Base-by-base conservation (phyloP, 331 rosid species). In the Acacia pycnantha region DNA sequence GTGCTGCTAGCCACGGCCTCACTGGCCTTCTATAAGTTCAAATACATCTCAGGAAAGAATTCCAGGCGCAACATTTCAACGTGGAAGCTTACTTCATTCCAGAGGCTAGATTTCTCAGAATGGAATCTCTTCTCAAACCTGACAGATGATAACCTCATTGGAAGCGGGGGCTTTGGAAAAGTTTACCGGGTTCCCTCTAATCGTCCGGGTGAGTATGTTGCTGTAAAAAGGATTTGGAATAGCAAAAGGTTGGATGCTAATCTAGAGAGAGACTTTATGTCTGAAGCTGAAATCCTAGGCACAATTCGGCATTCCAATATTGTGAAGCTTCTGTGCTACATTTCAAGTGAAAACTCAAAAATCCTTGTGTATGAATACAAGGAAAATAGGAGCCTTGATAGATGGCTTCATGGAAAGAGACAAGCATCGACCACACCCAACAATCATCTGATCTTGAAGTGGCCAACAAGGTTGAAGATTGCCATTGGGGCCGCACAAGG, bases 91-190 rank as follows among this genome's bases (percentile, higher is more conserved):
- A 89, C 82, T 43, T 53, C 94, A 79, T 95, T 95, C 88, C 98
- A 93, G 82, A 92, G 85, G 82, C 47, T 88, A 69, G 87, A 89
- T 74, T 88, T 95, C 86, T 83, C 82, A 0, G 85, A 82, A 73
- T 64, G 85, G 12, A 84, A 90, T 33, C 82, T 95, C 73, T 53
- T 88, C 47, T 81, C 94, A 2, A 86, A 88, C 54, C 79, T 95
- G 81, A 90, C 82, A 0, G 97, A 90, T 12, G 81, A 80, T 31
- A 93, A 95, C 87, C 70, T 88, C 11, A 82, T 95, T 61, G 99
- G 99, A 80, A 90, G 90, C 78, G 98, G 99, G 33, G 98, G 99
- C 0, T 93, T 97, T 4, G 98, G 98, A 19, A 84, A 89, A 83
- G 99, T 95, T 72, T 93, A 92, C 80, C 83, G 94, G 21, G 61